phyloP scores from a whole-genome alignment of 2,329 filamentous ascomycete species.

The Coleophoma cylindrospora region DNA sequence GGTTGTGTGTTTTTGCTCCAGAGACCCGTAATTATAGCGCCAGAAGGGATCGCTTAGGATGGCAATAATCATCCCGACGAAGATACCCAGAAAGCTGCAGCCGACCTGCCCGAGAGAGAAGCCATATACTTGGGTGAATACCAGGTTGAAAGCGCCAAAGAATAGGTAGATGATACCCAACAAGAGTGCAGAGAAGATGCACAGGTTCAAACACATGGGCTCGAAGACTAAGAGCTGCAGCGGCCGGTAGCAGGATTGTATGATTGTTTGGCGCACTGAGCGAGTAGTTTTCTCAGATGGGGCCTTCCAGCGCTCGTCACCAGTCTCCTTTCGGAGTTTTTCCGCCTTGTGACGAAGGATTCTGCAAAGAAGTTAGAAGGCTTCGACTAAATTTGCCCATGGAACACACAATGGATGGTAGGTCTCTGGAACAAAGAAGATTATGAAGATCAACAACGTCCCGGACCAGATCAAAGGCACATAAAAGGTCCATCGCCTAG shows the following conservation, averaged over 20 bases:
- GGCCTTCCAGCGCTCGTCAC: slow-evolving; percentile 4
- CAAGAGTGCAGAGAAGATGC: slow-evolving; percentile 73
- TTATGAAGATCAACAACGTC: slow-evolving; percentile 42
- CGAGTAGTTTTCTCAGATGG: slow-evolving; percentile 1
- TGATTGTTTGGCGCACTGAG: background rate
- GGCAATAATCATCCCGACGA: slow-evolving; percentile 59
- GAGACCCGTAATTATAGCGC: slow-evolving; percentile 52
- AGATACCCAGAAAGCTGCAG: slow-evolving; percentile 68
- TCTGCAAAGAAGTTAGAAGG: background rate
- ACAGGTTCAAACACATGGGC: slow-evolving; percentile 79
- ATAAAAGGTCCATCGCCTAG: slow-evolving; percentile 59
- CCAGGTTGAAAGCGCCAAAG: slow-evolving; percentile 78
- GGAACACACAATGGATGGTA: slow-evolving; percentile 2
- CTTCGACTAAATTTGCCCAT: no score
- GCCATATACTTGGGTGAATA: slow-evolving; percentile 67
- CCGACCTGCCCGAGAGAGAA: slow-evolving; percentile 75
- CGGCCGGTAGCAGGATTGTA: slow-evolving; percentile 53
- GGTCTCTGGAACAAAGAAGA: slow-evolving; percentile 48
- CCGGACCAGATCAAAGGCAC: slow-evolving; percentile 59
- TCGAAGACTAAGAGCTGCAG: slow-evolving; percentile 75
- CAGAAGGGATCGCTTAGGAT: slow-evolving; percentile 59
- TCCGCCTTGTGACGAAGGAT: slow-evolving; percentile 7
- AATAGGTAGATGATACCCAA: slow-evolving; percentile 84
- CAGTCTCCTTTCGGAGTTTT: slow-evolving; percentile 5
- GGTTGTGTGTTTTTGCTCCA: slow-evolving; percentile 36